Percentiles rank a stretch among this genome's conserved stretches.
These are phyloP conservation scores for Vitis hybrid DNA, from an alignment of 177 flowering plant species.

Conservation along the genomic window DNA sequence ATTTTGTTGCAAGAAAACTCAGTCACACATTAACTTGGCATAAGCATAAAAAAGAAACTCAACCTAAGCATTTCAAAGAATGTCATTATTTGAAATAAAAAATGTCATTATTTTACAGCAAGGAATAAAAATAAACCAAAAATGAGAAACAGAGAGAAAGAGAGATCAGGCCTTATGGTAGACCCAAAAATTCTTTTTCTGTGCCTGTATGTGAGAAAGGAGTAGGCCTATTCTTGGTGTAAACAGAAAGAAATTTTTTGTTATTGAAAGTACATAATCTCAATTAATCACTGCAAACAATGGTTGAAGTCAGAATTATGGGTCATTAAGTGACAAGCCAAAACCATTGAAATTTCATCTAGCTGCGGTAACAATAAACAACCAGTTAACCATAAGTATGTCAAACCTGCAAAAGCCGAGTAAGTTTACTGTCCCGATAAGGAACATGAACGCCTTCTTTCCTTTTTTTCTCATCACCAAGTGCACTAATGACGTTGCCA, in stretches of 20 bases:
- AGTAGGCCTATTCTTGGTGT: no score
- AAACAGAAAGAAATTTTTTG: no score
- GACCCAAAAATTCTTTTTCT: no score
- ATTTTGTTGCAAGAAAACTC: neutral
- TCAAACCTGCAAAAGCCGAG: conserved; percentile 94
- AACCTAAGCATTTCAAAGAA: no score
- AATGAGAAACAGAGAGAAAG: no score
- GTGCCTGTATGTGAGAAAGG: no score
- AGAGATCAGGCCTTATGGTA: no score
- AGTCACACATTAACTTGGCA: neutral
- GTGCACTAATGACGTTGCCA: conserved; percentile 99
- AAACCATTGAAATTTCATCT: neutral
- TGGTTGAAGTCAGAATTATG: neutral
- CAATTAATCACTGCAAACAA: neutral
- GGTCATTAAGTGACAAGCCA: neutral
- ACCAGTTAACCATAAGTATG: conserved; percentile 7
- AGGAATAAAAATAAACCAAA: no score
- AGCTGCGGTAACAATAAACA: neutral
- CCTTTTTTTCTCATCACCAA: conserved; percentile 97
- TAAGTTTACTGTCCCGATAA: conserved; percentile 97
- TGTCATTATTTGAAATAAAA: no score
- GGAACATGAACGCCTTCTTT: conserved; percentile 97
- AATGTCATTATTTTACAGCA: no score
- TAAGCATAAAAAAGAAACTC: neutral
- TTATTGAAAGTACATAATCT: no score